Evolutionary conservation across 2,329 filamentous ascomycete species (phyloP), one percentile per base, ranked within the genome.

Genomic region (Plectosphaerella plurivora): DNA sequence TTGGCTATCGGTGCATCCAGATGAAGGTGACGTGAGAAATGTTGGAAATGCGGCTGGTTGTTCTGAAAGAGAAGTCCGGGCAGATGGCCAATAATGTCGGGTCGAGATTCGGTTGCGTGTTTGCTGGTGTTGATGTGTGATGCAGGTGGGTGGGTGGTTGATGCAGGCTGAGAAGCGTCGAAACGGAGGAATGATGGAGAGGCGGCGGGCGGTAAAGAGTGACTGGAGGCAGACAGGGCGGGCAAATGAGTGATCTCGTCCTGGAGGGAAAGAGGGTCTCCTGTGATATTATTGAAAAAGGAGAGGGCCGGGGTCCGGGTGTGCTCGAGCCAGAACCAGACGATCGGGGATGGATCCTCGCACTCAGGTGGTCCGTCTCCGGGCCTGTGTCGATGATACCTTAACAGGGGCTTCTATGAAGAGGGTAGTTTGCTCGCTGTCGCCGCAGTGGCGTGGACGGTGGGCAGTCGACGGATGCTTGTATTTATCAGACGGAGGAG

Each of bases 1-100:
- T 59, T 57, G 49, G 57, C 61, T 66, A 61, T 55, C 59, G 60
- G 64, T 59, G 63, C 70, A 73, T 73, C 65, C 69, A 72, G 57
- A 51, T 53, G 41, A 44, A 12, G 22, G 41, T 16, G 18, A 4
- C 16, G 55, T 47, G 45, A 56, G 50, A 51, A 44, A 53, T 52
- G 53, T 22, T 50, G 42, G 28, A 46, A 45, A 50, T 7, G 48
- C 42, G 16, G n/a, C 16, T 20, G 36, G 44, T 52, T 12, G 47
- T 22, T 41, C 25, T 51, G 35, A 28, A 22, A 24, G 24, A 39
- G 6, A 35, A 18, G 28, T 33, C 28, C 8, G 4, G 28, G 28
- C 28, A 33, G 28, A 33, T 33, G 28, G 28, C 28, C 28, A 33
- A 33, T 33, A 12, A 33, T 33, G 28, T 33, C 28, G 28, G 11